Conservation (phyloP, 2,329 filamentous ascomycete species). For the Helotiales sp. region DNA sequence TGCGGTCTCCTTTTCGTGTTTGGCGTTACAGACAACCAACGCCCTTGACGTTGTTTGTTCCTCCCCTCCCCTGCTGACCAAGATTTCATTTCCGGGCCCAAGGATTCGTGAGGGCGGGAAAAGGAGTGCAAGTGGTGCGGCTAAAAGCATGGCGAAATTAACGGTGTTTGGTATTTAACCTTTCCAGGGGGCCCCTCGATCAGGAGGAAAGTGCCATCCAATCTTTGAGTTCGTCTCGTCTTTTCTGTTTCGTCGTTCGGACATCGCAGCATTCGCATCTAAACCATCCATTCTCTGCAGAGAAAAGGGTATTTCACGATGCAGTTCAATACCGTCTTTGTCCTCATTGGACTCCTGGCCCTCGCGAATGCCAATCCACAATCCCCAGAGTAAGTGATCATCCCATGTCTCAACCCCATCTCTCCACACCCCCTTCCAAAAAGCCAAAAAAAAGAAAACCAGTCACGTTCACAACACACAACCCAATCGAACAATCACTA, state of each 20-base stretch:
- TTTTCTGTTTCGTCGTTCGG: neutral
- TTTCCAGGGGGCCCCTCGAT: neutral
- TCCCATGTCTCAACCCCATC: neutral
- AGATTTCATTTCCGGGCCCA: neutral
- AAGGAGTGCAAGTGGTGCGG: neutral
- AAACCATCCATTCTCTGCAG: neutral
- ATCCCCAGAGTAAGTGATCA: neutral
- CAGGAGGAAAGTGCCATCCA: neutral
- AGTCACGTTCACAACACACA: neutral
- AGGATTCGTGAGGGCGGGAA: neutral
- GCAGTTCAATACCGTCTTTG: neutral
- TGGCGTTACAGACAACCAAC: neutral
- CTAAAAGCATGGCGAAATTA: neutral
- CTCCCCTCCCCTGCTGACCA: neutral
- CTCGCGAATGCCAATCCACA: neutral
- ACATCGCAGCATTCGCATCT: neutral
- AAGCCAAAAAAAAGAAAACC: neutral
- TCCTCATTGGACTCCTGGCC: neutral
- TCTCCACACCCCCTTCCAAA: neutral
- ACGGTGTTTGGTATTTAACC: neutral
- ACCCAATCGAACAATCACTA: neutral
- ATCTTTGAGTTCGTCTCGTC: neutral
- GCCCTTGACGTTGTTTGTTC: neutral
- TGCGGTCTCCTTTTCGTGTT: neutral
- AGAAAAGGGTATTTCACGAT: neutral